These are phyloP conservation scores for Sodiomyces alkalinus DNA, from an alignment of 2,329 filamentous ascomycete genomes.

Conservation along the genomic window DNA sequence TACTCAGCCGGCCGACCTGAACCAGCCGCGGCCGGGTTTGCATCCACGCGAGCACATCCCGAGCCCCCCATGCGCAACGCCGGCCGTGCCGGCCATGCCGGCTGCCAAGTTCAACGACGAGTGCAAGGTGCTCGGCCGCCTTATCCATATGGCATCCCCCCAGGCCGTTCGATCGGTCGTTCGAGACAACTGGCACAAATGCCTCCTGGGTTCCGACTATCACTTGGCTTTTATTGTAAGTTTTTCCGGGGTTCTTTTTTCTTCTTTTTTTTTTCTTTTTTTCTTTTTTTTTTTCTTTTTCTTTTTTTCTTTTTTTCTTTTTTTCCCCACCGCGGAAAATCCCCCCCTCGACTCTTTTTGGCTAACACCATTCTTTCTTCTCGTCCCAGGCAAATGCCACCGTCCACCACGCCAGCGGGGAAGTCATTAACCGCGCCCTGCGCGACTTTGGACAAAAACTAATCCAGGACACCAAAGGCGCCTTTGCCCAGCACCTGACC, in stretches of 20 bases:
- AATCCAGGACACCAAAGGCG: constrained; percentile 21
- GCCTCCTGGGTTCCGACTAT: constrained; percentile 33
- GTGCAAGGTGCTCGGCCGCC: constrained; percentile 19
- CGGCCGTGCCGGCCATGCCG: too few species aligned
- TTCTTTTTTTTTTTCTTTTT: neutral
- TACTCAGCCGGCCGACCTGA: too few species aligned
- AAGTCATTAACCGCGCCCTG: constrained; percentile 22
- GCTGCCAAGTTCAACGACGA: constrained; percentile 28
- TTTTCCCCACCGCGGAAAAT: too few species aligned
- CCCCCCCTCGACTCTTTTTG: too few species aligned
- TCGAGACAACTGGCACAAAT: constrained; percentile 35
- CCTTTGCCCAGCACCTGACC: constrained; percentile 25
- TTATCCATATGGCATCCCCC: constrained; percentile 24
- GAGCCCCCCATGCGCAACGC: too few species aligned
- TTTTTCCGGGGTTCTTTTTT: constrained; percentile 6
- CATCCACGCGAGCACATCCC: too few species aligned
- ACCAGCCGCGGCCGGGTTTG: too few species aligned
- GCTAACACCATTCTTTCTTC: too few species aligned
- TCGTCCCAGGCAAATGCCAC: constrained; percentile 35
- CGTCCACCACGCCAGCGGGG: constrained; percentile 26
- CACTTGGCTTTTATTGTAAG: constrained; percentile 37
- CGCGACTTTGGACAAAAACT: constrained; percentile 30
- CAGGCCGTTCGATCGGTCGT: constrained; percentile 31
- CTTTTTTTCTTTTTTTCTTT: too few species aligned
- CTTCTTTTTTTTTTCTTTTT: neutral